Conservation (phyloP, 2,329 filamentous ascomycete species). For the Xylariales sp. region DNA sequence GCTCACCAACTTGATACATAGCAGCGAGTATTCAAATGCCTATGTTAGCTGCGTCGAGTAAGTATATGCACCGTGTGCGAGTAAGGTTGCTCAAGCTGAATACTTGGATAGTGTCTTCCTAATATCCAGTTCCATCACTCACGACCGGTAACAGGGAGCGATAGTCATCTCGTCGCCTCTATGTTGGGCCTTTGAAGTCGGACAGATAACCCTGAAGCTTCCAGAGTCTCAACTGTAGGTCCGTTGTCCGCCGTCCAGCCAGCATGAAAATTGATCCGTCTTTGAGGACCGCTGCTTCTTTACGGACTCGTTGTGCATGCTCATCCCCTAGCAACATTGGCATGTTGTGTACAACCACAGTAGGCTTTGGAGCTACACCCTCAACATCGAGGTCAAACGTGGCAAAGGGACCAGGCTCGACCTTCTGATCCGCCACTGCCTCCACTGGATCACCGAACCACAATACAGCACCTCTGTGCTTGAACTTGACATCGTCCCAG, state of each 20-base stretch:
- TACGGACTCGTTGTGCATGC: slow-evolving; percentile 35
- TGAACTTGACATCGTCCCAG: slow-evolving; percentile 39
- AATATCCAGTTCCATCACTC: background rate
- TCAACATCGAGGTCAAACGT: slow-evolving; percentile 36
- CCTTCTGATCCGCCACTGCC: slow-evolving; percentile 8
- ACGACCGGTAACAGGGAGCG: too few relatives aligned
- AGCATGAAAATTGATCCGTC: slow-evolving; percentile 39
- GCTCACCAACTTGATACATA: background rate
- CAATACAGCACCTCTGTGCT: slow-evolving; percentile 41
- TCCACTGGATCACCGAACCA: slow-evolving; percentile 29
- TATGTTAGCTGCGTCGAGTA: background rate
- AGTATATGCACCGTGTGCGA: background rate
- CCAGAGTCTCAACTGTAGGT: slow-evolving; percentile 50
- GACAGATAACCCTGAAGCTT: slow-evolving; percentile 52
- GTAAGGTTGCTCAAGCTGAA: background rate
- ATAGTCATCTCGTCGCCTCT: too few relatives aligned
- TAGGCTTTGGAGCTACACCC: slow-evolving; percentile 23
- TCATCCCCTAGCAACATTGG: slow-evolving; percentile 43
- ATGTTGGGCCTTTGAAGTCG: slow-evolving; percentile 13
- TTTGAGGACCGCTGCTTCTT: slow-evolving; percentile 28
- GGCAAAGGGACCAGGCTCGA: slow-evolving; percentile 34
- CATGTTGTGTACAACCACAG: slow-evolving; percentile 50
- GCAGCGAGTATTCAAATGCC: background rate
- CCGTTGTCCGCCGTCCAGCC: slow-evolving; percentile 34
- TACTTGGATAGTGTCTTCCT: background rate